Conservation (phyloP, 2,329 filamentous ascomycete species). For the Fragosphaeria purpurea region DNA sequence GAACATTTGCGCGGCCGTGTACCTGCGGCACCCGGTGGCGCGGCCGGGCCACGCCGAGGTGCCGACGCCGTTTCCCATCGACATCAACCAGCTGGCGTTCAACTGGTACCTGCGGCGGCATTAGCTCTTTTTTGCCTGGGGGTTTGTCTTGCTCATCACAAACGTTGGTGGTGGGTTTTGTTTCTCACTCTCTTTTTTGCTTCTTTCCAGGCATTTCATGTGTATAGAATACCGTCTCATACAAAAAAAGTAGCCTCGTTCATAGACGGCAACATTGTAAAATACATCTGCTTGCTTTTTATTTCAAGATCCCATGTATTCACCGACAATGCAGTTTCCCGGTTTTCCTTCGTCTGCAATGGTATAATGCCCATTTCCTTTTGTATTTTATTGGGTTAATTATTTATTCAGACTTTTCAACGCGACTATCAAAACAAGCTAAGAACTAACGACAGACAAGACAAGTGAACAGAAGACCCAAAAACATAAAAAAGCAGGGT, state of each 20-base stretch:
- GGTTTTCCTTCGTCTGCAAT: neutral
- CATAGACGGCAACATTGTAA: constrained; percentile 3
- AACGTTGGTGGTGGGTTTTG: too few species aligned
- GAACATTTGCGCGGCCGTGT: constrained; percentile 90
- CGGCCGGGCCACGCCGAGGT: constrained; percentile 71
- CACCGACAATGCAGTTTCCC: too few species aligned
- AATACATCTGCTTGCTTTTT: neutral
- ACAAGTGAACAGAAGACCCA: neutral
- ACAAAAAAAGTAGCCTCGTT: constrained; percentile 3
- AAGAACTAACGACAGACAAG: neutral
- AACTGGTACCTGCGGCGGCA: constrained; percentile 83
- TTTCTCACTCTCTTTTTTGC: neutral
- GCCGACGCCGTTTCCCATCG: constrained; percentile 66
- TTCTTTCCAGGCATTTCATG: neutral
- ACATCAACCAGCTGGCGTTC: constrained; percentile 71
- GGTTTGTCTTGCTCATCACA: neutral
- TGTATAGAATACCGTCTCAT: constrained; percentile 2
- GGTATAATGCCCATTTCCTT: too few species aligned
- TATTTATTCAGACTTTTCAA: too few species aligned
- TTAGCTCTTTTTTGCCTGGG: neutral
- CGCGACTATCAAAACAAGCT: neutral
- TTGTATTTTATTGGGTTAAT: too few species aligned
- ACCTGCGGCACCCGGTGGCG: constrained; percentile 87
- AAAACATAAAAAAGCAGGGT: constrained; percentile 2
- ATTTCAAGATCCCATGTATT: too few species aligned